Conservation (phyloP, 2,329 filamentous ascomycete species). For the Fusarium bulbicola region DNA sequence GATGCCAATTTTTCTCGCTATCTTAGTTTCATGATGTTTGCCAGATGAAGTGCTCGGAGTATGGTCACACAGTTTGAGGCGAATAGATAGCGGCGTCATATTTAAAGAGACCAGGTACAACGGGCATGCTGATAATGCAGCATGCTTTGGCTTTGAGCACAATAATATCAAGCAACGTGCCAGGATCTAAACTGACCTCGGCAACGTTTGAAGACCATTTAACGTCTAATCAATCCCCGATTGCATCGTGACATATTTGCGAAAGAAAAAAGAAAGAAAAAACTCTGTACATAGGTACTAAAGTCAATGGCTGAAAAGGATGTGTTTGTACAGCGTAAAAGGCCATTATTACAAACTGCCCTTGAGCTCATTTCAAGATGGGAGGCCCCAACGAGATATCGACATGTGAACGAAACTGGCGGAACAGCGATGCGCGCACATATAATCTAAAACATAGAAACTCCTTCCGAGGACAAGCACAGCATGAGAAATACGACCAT, state of each 20-base stretch:
- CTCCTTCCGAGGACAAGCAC: not conserved
- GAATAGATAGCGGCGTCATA: slow-evolving; percentile 8
- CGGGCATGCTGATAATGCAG: slow-evolving; percentile 8
- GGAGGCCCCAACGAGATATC: not conserved
- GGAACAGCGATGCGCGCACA: slow-evolving; percentile 1
- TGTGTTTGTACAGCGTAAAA: not conserved
- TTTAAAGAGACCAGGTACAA: slow-evolving; percentile 9
- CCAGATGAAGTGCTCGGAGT: not conserved
- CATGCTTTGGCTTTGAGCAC: slow-evolving; percentile 6
- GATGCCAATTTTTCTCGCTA: not conserved
- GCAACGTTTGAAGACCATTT: not conserved
- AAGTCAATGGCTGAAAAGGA: not conserved
- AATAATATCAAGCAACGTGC: slow-evolving; percentile 6
- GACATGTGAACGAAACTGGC: not conserved
- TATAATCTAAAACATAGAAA: slow-evolving; percentile 10
- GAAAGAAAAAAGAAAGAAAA: not conserved
- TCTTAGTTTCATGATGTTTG: slow-evolving; percentile 3
- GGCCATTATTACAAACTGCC: not conserved
- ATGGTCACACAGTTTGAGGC: not conserved
- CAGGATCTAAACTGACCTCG: not conserved
- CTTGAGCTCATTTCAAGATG: not conserved
- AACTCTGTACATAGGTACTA: not conserved
- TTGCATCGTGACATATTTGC: not conserved
- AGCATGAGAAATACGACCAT: not conserved
- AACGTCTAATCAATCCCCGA: not conserved